Evolutionary conservation across 2,329 filamentous ascomycete genomes (phyloP).

Genomic region (Aspergillus sp.): DNA sequence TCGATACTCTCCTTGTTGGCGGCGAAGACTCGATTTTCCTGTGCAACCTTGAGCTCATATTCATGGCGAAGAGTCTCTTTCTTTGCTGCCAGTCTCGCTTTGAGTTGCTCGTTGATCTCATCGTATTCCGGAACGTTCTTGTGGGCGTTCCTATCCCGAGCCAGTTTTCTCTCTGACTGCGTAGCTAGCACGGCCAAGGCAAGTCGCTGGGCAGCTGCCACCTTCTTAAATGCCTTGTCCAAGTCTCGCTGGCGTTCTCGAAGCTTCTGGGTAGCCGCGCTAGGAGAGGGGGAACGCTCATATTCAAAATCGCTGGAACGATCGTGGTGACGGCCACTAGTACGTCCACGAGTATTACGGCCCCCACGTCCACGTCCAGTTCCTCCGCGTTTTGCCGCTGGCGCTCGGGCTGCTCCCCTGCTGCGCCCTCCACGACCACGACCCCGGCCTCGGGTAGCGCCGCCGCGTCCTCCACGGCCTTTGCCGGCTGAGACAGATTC

Average conservation of each 20-base stretch:
- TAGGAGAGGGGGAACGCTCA: slow-evolving; percentile 30
- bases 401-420: slow-evolving; percentile 10
- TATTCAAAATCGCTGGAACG: slow-evolving; percentile 27
- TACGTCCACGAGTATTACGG: slow-evolving; percentile 16
- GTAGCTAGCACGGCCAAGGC: slow-evolving; percentile 36
- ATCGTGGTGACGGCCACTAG: slow-evolving; percentile 17
- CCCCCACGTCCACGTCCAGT: slow-evolving; percentile 26
- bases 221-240: slow-evolving; percentile 36
- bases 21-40: slow-evolving; percentile 23
- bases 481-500: slow-evolving; percentile 16
- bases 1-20: slow-evolving; percentile 30
- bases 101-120: slow-evolving; percentile 28
- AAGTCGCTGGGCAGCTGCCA: slow-evolving; percentile 37
- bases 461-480: slow-evolving; percentile 29
- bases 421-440: slow-evolving; percentile 2
- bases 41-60: slow-evolving; percentile 27
- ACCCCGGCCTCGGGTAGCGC: slow-evolving; percentile 12
- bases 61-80: slow-evolving; percentile 25
- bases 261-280: slow-evolving; percentile 31
- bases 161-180: slow-evolving; percentile 33
- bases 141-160: slow-evolving; percentile 38
- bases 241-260: slow-evolving; percentile 39
- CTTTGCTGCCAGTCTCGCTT: slow-evolving; percentile 20
- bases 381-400: slow-evolving; percentile 15
- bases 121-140: slow-evolving; percentile 35